Evolutionary conservation across 352 stramenopile genomes (phyloP), one percentile per base, ranked within the genome.

Genomic region (Peronosclerospora sorghi): DNA sequence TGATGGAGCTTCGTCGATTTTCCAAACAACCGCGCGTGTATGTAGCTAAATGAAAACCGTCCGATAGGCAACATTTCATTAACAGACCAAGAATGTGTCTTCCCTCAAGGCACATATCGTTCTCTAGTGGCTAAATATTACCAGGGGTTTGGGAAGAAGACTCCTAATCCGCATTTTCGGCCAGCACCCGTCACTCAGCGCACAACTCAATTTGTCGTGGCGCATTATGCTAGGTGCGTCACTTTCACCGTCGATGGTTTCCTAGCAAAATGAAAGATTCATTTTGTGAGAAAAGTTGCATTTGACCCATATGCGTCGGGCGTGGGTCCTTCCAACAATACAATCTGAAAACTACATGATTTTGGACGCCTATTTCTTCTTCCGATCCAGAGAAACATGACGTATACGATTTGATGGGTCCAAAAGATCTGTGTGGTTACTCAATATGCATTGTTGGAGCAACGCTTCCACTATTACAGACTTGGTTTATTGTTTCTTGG

Each of bases 281-380:
- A 17, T 84, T 95, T 32, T 83, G 77, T 41, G 70, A 87, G 50
- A 85, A n/a, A n/a, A n/a, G n/a, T n/a, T n/a, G n/a, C n/a, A n/a
- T n/a, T n/a, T n/a, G n/a, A n/a, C n/a, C n/a, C n/a, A n/a, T n/a
- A n/a, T n/a, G n/a, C n/a, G n/a, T n/a, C n/a, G n/a, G n/a, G n/a
- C n/a, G n/a, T n/a, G n/a, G n/a, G n/a, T n/a, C n/a, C n/a, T n/a
- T n/a, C n/a, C n/a, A n/a, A n/a, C n/a, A 96, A 26, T 34, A 94
- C 83, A n/a, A 93, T 96, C 37, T 86, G 87, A 13, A 92, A 95
- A 47, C 69, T 96, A 13, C 74, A 96, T 95, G 10, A 59, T n/a
- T 79, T 18, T 96, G 87, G 87, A 84, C 71, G 21, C 86, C 87
- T 12, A 39, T 96, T 32, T 87, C 78, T 9, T 80, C 76, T 4